Base-by-base conservation (phyloP, 2,329 filamentous ascomycete genomes). In the Ceratocystis diversiconidia region DNA sequence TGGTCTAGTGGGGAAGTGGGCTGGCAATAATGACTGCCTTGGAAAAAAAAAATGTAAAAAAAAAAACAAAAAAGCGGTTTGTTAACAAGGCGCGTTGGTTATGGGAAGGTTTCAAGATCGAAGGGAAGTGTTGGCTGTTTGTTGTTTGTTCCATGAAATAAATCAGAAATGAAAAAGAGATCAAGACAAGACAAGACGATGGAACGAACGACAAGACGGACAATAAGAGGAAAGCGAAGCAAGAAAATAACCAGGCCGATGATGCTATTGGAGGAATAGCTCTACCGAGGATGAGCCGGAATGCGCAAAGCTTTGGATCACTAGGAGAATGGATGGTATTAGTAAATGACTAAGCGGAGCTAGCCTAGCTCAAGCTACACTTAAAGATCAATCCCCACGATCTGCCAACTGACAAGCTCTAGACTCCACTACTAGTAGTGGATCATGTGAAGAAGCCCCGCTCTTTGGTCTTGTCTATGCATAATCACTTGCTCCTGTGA, bases 1-100 rank as follows among this genome's bases (percentile, higher is more conserved):
- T 41, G 5, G 36, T 41, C 10, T 41, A 41, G 36, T 41, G 3
- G 36, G 36, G 36, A 12, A 10, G 36, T 10, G 36, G 36, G 36
- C 36, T 41, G 12, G 36, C 3, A 12, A 12, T 15, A 5, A 41
- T 19, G 19, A 6, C 6, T 4, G 48, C n/a, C 3, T 12, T 22
- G 87, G 85, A 66, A 89, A 87, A 89, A 57, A 90, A 90, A 74
- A 92, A 90, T 79, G 92, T 92, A 69, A 92, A 77, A 67, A 87
- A 92, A 25, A 86, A 12, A 15, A 4, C n/a, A 41, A 15, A 41
- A 15, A 15, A 5, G 10, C 36, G 4, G 36, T 15, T 15, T 41
- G 12, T 41, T 1, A 0, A 5, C 36, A 5, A 41, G 36, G 36
- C 36, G 36, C 10, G 36, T 5, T 41, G 10, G 36, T 12, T 12